Evolutionary conservation across 2,329 filamentous ascomycete species (phyloP).

Genomic region (Pseudogymnoascus sp.): DNA sequence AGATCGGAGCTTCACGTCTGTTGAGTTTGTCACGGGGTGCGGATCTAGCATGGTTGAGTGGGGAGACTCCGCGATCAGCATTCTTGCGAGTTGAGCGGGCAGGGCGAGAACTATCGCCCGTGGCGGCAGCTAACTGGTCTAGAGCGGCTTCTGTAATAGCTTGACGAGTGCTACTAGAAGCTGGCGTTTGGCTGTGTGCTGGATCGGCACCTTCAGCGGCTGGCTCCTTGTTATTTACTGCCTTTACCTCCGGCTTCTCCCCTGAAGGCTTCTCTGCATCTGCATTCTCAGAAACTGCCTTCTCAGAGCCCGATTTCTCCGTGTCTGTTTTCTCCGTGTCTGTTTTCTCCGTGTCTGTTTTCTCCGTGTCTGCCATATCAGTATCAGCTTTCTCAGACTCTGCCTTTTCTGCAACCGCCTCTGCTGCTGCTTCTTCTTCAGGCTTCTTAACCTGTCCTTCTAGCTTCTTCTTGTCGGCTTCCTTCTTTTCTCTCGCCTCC

Average conservation of each 20-base stretch:
- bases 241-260: constrained; percentile 29
- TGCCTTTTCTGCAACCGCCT: constrained; percentile 24
- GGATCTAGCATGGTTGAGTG: not conserved
- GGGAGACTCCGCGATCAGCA: not conserved
- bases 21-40: not conserved
- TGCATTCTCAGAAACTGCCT: constrained; percentile 23
- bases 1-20: not conserved
- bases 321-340: constrained; percentile 27
- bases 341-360: too few species aligned
- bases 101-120: not conserved
- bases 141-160: not conserved
- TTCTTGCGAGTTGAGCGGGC: not conserved
- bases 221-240: constrained; percentile 22
- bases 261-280: constrained; percentile 14
- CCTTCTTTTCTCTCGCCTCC: constrained; percentile 34
- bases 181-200: not conserved
- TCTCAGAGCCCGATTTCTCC: constrained; percentile 25
- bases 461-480: constrained; percentile 25
- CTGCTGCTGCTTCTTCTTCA: constrained; percentile 15
- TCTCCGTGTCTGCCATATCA: constrained; percentile 18
- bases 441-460: constrained; percentile 16
- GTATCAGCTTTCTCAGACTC: constrained; percentile 27
- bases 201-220: not conserved
- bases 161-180: not conserved
- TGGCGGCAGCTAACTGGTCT: not conserved